These are phyloP conservation scores for Alternaria conjuncta DNA, from an alignment of 2,329 filamentous ascomycete species.

Conservation along the genomic window DNA sequence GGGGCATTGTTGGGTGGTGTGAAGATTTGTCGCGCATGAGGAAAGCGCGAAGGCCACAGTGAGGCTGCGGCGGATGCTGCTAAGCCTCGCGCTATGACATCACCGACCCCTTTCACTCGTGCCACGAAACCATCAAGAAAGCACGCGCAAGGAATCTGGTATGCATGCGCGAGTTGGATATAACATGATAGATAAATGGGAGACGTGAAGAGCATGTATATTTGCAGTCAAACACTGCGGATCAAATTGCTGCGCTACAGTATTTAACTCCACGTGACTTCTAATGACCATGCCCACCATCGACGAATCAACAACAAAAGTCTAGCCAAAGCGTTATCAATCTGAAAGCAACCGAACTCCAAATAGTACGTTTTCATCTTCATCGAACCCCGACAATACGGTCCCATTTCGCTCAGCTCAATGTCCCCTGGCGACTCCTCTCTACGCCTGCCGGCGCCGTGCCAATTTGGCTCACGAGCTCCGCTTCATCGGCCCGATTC, in stretches of 20 bases:
- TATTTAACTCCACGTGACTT: not conserved
- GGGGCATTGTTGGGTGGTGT: not conserved
- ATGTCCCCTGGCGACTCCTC: conserved; percentile 34
- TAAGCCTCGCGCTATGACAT: not conserved
- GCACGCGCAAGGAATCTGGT: not conserved
- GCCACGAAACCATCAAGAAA: not conserved
- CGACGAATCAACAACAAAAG: not conserved
- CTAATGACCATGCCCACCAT: not conserved
- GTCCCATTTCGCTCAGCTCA: conserved; percentile 5
- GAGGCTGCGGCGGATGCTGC: not conserved
- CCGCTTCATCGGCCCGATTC: conserved; percentile 24
- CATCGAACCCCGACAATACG: not conserved
- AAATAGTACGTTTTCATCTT: not conserved
- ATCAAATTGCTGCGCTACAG: not conserved
- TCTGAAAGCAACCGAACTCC: not conserved
- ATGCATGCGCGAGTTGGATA: not conserved
- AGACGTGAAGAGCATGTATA: not conserved
- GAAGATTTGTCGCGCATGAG: not conserved
- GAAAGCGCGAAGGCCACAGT: not conserved
- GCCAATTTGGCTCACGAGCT: conserved; percentile 29
- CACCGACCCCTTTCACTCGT: not conserved
- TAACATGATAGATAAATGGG: not conserved
- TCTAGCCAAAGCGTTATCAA: not conserved
- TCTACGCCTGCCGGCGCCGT: conserved; percentile 40
- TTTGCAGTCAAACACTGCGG: not conserved